Evolutionary conservation across 495 filamentous ascomycete genomes (phyloP), one percentile per base, ranked within the genome.

Genomic region (Podospora pseudopauciseta): DNA sequence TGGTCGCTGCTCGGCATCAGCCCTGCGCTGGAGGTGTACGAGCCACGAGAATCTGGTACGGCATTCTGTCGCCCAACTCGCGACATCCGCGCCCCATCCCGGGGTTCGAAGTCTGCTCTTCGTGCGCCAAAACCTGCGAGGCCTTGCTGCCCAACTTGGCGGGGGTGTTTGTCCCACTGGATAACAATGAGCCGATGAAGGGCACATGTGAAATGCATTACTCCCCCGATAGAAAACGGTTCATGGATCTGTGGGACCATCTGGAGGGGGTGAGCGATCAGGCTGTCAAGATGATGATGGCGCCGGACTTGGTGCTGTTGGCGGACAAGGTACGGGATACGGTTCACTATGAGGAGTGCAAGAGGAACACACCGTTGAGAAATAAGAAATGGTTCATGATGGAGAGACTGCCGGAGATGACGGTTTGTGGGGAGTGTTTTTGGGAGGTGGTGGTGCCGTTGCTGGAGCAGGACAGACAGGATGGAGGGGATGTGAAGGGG

Each of bases 371-470:
- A 15, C 67, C 72, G 11, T 34, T 78, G 3, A 63, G 53, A 6
- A 73, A 77, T 65, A 66, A 65, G 0, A 74, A 71, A 62, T 83
- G 80, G 80, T 75, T 80, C 49, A 73, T 76, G 13, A 80, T 84
- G 76, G 73, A 78, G 44, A 66, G 68, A 19, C 64, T 84, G 0
- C 79, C 78, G 0, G 72, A 79, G 1, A 76, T 84, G 53, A 79
- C 77, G 2, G 81, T 83, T 0, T 84, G 82, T 64, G 79, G 79
- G 60, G 81, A 81, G 59, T 84, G 91, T 78, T 94, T 89, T 75
- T 84, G 87, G 13, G 83, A 86, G 4, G 85, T 90, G 0, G 85
- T 94, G 9, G 86, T 85, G 82, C 92, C 91, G 3, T 77, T 87
- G 23, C 81, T 86, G 13, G 77, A 84, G 49, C 66, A 62, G 60